Conservation (phyloP, 805 yeast genomes). For the Candida argentea region DNA sequence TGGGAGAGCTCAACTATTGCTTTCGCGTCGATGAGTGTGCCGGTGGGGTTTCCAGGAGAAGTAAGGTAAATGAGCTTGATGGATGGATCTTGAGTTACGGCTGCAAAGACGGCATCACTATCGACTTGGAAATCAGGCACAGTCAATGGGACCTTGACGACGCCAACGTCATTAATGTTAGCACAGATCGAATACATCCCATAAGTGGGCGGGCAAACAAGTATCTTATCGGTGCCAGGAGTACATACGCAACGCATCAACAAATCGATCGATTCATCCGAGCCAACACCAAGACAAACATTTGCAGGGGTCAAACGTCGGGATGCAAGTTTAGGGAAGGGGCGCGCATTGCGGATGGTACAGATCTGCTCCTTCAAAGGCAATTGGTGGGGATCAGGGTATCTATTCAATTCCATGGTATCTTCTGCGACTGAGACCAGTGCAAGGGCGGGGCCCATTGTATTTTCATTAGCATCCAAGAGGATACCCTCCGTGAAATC, state of each 20-base stretch:
- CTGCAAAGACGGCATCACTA: constrained; percentile 40
- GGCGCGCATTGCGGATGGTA: constrained; percentile 48
- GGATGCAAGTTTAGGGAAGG: background rate
- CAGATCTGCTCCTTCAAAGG: constrained; percentile 65
- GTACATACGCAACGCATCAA: constrained; percentile 73
- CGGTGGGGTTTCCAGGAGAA: constrained; percentile 97
- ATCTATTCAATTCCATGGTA: constrained; percentile 62
- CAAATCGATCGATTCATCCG: constrained; percentile 91
- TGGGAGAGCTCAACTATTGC: constrained; percentile 30
- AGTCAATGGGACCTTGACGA: constrained; percentile 61
- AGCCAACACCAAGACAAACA: constrained; percentile 90
- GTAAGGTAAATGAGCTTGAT: constrained; percentile 79
- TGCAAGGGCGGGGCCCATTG: constrained; percentile 75
- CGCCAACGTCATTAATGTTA: constrained; percentile 74
- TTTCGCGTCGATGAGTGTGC: constrained; percentile 41
- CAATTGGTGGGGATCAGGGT: constrained; percentile 94
- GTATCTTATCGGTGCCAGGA: constrained; percentile 75
- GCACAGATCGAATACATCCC: constrained; percentile 96
- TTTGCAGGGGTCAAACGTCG: constrained; percentile 45
- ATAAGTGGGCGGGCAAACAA: constrained; percentile 91
- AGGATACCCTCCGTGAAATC: constrained; percentile 84
- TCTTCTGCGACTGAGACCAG: constrained; percentile 35
- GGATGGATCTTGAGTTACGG: constrained; percentile 42
- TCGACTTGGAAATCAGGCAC: constrained; percentile 47
- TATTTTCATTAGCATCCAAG: constrained; percentile 92